phyloP scores from a whole-genome alignment of 2,329 filamentous ascomycete genomes.

The Talaromyces sp. region DNA sequence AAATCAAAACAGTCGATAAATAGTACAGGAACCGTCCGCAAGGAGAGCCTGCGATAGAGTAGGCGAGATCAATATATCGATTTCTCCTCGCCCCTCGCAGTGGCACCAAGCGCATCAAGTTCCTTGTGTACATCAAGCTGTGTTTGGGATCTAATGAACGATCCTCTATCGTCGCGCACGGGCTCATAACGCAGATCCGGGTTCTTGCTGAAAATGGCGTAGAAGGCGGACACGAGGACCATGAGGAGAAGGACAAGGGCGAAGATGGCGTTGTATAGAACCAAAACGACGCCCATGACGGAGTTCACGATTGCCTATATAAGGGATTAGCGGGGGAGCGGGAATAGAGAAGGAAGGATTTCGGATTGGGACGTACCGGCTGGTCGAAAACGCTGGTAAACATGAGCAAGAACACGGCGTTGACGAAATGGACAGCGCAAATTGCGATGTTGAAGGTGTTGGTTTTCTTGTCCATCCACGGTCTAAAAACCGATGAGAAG shows the following conservation, averaged over 20 bases:
- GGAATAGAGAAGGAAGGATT: background rate
- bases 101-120: conserved; percentile 82
- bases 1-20: background rate
- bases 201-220: conserved; percentile 86
- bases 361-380: conserved; percentile 53
- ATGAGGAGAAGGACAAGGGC: conserved; percentile 78
- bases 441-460: conserved; percentile 96
- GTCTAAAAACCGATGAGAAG: conserved; percentile 72
- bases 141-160: conserved; percentile 84
- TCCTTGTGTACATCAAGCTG: conserved; percentile 71
- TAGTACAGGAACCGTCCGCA: background rate
- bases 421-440: conserved; percentile 82
- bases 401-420: conserved; percentile 81
- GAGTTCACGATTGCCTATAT: conserved; percentile 69
- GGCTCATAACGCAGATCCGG: conserved; percentile 92
- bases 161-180: conserved; percentile 92
- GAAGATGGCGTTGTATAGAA: conserved; percentile 81
- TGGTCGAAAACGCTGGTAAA: conserved; percentile 85
- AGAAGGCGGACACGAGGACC: conserved; percentile 71
- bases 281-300: conserved; percentile 84
- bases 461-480: conserved; percentile 99
- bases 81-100: conserved; percentile 72
- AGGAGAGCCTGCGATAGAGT: background rate
- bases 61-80: background rate
- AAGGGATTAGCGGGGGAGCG: background rate